Conservation (phyloP, 2,329 filamentous ascomycete species). For the Alternaria arbusti region DNA sequence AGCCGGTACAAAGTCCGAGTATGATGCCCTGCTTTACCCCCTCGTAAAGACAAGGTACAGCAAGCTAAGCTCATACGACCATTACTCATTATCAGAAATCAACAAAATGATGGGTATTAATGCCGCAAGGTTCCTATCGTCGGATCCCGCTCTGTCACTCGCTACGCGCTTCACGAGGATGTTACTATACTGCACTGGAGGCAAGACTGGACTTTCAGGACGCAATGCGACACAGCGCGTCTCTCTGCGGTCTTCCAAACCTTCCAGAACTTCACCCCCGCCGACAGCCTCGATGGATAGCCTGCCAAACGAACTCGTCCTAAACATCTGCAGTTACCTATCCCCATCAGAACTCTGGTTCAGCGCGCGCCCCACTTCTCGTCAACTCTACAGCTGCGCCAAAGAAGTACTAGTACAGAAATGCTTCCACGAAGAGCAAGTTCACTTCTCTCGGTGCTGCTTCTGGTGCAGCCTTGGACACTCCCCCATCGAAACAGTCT, state of each 20-base stretch:
- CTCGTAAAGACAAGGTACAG: background rate
- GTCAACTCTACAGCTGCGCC: constrained; percentile 4
- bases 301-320: constrained; percentile 8
- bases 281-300: background rate
- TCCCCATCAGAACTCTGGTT: constrained; percentile 7
- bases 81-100: background rate
- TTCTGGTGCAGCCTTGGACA: constrained; percentile 13
- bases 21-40: background rate
- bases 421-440: background rate
- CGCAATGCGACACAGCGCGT: background rate
- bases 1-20: background rate
- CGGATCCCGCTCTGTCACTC: background rate
- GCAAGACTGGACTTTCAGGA: background rate
- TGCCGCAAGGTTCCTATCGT: background rate
- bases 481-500: background rate
- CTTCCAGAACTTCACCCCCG: background rate
- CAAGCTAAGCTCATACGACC: background rate
- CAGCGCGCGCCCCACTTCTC: constrained; percentile 3
- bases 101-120: background rate
- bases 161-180: background rate
- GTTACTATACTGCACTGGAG: background rate
- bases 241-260: background rate
- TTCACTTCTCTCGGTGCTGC: constrained; percentile 10
- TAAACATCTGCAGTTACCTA: constrained; percentile 5
- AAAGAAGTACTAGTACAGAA: constrained; percentile 6